Conservation (phyloP, 2,329 filamentous ascomycete species). For the Tolypocladium guangdongense region DNA sequence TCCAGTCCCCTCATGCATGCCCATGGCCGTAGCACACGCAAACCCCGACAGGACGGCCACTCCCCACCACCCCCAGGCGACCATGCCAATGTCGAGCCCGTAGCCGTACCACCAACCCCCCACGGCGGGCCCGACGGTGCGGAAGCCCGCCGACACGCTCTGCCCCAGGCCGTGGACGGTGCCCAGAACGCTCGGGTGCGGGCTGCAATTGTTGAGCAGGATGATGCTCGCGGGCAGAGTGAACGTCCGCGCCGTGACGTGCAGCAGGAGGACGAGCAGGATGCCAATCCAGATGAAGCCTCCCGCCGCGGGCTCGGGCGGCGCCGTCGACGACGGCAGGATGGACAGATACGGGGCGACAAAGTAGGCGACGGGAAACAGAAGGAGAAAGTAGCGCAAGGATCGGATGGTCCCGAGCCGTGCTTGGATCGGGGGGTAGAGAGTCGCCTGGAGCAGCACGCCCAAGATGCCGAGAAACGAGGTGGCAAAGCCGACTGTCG, state of each 20-base stretch:
- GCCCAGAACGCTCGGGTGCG: slow-evolving; percentile 35
- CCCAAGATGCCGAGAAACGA: slow-evolving; percentile 66
- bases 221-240: slow-evolving; percentile 35
- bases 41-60: slow-evolving; percentile 37
- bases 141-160: slow-evolving; percentile 44
- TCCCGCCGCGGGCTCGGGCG: slow-evolving; percentile 40
- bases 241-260: slow-evolving; percentile 59
- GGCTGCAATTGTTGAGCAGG: slow-evolving; percentile 36
- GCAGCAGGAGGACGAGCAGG: slow-evolving; percentile 47
- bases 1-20: slow-evolving; percentile 49
- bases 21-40: slow-evolving; percentile 40
- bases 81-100: slow-evolving; percentile 43
- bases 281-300: slow-evolving; percentile 54
- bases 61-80: slow-evolving; percentile 49
- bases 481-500: slow-evolving; percentile 65
- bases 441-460: slow-evolving; percentile 46
- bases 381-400: slow-evolving; percentile 56
- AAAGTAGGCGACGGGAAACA: slow-evolving; percentile 61
- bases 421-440: slow-evolving; percentile 60
- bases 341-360: slow-evolving; percentile 61
- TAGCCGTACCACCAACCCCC: slow-evolving; percentile 49
- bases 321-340: slow-evolving; percentile 42
- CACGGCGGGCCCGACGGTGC: slow-evolving; percentile 49
- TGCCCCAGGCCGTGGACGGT: slow-evolving; percentile 42
- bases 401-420: slow-evolving; percentile 57